Evolutionary conservation across 768 basidiomycete genomes (phyloP), one percentile per base, ranked within the genome.

Genomic region (Kondoa subrosea): DNA sequence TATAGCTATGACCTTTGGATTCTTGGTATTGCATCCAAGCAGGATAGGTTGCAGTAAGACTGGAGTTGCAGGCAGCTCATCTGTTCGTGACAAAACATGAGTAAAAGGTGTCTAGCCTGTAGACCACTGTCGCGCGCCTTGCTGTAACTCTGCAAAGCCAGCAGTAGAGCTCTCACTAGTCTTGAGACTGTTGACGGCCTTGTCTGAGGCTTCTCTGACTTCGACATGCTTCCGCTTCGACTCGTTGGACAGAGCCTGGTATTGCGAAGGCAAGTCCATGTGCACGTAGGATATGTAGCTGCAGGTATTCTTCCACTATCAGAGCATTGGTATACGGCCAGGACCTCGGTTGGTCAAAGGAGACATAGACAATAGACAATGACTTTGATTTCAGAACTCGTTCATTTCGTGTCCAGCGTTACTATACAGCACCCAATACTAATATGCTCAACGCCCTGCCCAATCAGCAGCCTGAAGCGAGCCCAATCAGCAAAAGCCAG

Each of bases 181-280:
- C 71, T 85, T 81, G 14, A 92, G 81, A 29, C 91, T 85, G 0
- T 85, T 81, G 27, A 92, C 76, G 1, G 90, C 88, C 76, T 89
- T 90, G 77, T 92, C 90, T 30, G 89, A 88, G 30, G 90, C 90
- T 89, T 93, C 91, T 75, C 88, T 87, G 72, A 95, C 89, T 76
- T 95, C 91, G 26, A 90, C 89, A 77, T 92, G 86, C 73, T 88
- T 89, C 69, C 91, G 80, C 73, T 85, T 83, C 29, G 89, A 89
- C 80, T 93, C 92, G 73, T 86, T 88, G 8, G 89, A 84, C 71
- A 96, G 78, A 50, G 91, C 87, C 87, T 77, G 75, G 2, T 77
- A 74, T 68, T 78, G 77, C 27, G 73, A 73, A 1, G 77, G 73
- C 31, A 78, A 75, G 16, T 63, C 61, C 40, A 50, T 50, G 12